Percentiles rank a stretch among this genome's conserved stretches.
Conservation (phyloP, 305 asterid genomes). For the Ajuga reptans region DNA sequence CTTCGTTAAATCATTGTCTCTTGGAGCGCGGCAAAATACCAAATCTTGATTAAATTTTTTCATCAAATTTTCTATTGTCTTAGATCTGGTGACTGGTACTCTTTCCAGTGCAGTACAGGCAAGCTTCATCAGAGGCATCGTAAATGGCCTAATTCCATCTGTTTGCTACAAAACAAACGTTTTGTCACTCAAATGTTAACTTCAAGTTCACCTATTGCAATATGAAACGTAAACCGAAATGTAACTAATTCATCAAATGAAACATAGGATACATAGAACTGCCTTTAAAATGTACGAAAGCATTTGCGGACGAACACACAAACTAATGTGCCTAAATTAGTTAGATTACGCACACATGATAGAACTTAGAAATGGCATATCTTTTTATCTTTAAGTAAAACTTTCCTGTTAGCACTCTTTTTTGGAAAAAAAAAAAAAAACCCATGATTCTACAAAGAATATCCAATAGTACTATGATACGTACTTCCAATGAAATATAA, state of each 20-base stretch:
- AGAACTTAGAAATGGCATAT: no score
- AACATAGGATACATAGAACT: neutral
- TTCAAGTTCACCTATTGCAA: neutral
- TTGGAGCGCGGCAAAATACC: slow-evolving; percentile 77
- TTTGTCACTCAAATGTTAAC: slow-evolving; percentile 15
- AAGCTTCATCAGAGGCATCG: slow-evolving; percentile 91
- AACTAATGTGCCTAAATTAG: neutral
- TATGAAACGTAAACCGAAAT: neutral
- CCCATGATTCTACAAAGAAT: no score
- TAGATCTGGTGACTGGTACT: slow-evolving; percentile 67
- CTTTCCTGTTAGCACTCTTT: no score
- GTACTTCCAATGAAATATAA: no score
- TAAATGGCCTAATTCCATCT: slow-evolving; percentile 87
- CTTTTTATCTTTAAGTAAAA: no score
- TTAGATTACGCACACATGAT: neutral
- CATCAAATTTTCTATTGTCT: slow-evolving; percentile 56
- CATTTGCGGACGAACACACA: neutral
- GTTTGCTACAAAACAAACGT: slow-evolving; percentile 39
- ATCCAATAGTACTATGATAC: no score
- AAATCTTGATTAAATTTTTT: slow-evolving; percentile 72
- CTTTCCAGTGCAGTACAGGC: slow-evolving; percentile 91
- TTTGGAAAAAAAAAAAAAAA: no score
- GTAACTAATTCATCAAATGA: neutral
- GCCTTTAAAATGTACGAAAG: neutral
- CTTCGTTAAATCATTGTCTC: slow-evolving; percentile 47